Conservation (phyloP, 352 stramenopile species). For the Phytopythium montanum region DNA sequence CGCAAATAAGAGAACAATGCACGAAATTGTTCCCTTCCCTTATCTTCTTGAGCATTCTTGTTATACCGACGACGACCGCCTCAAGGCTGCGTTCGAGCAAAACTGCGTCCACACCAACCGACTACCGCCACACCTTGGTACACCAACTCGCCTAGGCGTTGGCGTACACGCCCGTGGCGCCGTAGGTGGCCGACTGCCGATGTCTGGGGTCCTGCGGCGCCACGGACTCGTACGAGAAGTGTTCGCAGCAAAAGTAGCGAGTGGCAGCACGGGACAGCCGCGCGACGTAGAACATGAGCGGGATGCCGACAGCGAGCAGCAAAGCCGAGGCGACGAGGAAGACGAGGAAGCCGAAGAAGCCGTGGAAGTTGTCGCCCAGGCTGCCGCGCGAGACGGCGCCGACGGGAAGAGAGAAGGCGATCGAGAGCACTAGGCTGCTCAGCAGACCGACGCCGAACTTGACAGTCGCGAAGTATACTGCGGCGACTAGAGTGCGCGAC, state of each 20-base stretch:
- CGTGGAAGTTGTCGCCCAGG: slow-evolving; percentile 36
- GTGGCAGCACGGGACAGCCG: slow-evolving; percentile 39
- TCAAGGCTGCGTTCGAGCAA: neutral
- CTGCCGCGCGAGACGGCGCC: slow-evolving; percentile 28
- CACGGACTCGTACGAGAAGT: slow-evolving; percentile 45
- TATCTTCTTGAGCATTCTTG: neutral
- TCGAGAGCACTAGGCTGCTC: slow-evolving; percentile 46
- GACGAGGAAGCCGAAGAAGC: slow-evolving; percentile 34
- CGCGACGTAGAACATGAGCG: slow-evolving; percentile 50
- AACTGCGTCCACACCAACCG: neutral
- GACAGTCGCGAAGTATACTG: slow-evolving; percentile 59
- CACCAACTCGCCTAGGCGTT: neutral
- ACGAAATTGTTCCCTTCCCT: slow-evolving; percentile 2
- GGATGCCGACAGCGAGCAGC: slow-evolving; percentile 46
- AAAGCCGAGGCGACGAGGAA: slow-evolving; percentile 42
- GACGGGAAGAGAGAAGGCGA: slow-evolving; percentile 50
- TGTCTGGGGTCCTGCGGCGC: slow-evolving; percentile 13
- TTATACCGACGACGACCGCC: slow-evolving; percentile 1
- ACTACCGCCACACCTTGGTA: neutral
- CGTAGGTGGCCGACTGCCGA: slow-evolving; percentile 26
- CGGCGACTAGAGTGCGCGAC: slow-evolving; percentile 30
- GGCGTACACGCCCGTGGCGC: slow-evolving; percentile 18
- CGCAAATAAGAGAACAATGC: neutral
- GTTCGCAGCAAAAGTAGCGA: slow-evolving; percentile 69
- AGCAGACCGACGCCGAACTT: slow-evolving; percentile 52